Conservation (phyloP, 306 rosid species). For the Castanea mollissima region DNA sequence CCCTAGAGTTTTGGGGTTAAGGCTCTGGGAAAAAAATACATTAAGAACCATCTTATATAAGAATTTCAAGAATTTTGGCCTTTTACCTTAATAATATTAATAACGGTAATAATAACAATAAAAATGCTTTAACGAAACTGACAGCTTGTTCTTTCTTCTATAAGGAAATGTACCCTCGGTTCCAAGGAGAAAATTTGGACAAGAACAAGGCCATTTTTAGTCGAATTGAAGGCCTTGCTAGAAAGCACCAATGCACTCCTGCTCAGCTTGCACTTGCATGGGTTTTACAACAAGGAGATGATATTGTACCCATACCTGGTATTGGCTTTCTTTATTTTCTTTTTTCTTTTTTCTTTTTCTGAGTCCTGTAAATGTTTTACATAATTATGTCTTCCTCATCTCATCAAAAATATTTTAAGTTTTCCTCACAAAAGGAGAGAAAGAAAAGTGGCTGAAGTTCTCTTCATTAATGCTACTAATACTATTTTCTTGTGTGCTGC, state of each 20-base stretch:
- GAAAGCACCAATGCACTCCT: constrained; percentile 47
- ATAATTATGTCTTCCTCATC: neutral
- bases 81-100: no score
- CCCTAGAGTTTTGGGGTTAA: no score
- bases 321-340: neutral
- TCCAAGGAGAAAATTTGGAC: constrained; percentile 41
- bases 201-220: constrained; percentile 50
- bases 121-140: neutral
- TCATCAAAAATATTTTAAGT: no score
- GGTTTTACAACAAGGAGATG: constrained; percentile 68
- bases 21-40: no score
- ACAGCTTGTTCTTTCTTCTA: neutral
- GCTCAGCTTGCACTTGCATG: constrained; percentile 70
- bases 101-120: no score
- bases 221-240: constrained; percentile 45
- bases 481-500: neutral
- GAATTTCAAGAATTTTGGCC: no score
- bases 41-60: no score
- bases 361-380: neutral
- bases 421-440: neutral
- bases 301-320: constrained; percentile 58
- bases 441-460: neutral
- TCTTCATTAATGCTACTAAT: neutral
- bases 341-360: no score
- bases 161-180: constrained; percentile 55